phyloP scores from a whole-genome alignment of 1,139 yeast genomes.

The Taphrina deformans region DNA sequence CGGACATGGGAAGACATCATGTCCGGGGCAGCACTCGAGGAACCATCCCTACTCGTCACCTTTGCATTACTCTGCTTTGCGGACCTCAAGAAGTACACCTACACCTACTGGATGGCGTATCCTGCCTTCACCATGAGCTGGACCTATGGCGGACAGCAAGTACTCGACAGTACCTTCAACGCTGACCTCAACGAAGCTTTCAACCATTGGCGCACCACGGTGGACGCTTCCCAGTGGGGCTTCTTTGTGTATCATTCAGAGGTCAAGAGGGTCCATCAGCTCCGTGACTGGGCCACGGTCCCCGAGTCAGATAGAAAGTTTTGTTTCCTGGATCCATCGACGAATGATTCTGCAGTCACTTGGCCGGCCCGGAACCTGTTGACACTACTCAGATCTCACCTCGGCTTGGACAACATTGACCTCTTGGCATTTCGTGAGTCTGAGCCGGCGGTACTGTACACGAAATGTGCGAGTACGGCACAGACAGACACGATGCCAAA shows the following conservation, averaged over 20 bases:
- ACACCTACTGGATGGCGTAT: slow-evolving; percentile 84
- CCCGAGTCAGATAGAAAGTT: slow-evolving; percentile 42
- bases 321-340: slow-evolving; percentile 64
- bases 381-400: slow-evolving; percentile 51
- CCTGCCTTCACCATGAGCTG: slow-evolving; percentile 55
- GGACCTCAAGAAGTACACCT: slow-evolving; percentile 83
- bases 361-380: slow-evolving; percentile 67
- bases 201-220: background rate
- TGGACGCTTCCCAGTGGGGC: slow-evolving; percentile 7
- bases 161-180: background rate
- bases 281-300: slow-evolving; percentile 1
- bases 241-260: slow-evolving; percentile 13
- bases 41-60: slow-evolving; percentile 50
- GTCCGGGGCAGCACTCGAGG: slow-evolving; percentile 45
- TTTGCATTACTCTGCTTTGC: slow-evolving; percentile 72
- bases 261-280: background rate
- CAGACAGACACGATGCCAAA: background rate
- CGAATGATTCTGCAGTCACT: slow-evolving; percentile 51
- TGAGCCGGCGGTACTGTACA: slow-evolving; percentile 5
- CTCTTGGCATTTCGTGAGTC: slow-evolving; percentile 47
- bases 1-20: slow-evolving; percentile 42
- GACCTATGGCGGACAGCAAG: background rate
- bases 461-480: background rate
- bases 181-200: background rate
- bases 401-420: slow-evolving; percentile 48